Evolutionary conservation across 2,329 filamentous ascomycete genomes (phyloP), one percentile per base, ranked within the genome.

Genomic region (Pseudocercospora crystallina): DNA sequence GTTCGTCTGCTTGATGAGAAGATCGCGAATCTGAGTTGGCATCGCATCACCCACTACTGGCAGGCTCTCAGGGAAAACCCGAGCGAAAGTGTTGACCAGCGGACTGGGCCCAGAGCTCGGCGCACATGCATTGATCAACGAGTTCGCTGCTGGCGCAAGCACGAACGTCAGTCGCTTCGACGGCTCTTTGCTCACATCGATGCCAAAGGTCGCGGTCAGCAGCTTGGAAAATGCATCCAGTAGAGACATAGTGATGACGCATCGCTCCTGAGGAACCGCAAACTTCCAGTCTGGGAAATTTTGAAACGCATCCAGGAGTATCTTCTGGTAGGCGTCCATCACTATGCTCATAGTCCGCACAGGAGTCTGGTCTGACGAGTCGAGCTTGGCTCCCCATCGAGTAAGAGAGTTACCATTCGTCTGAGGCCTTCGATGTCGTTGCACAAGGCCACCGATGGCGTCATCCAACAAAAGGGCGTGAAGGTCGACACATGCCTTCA

Each of bases 261-360:
- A 81, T 37, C 86, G 83, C 58, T 91, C 85, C 20, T 84, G 75
- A 9, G 83, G 78, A 1, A 80, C 78, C 5, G 81, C 77, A 66
- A 95, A 96, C 59, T 85, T 86, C 94, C 92, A 99, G 5, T 85
- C 90, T 29, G 84, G 82, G 33, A 87, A 88, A 68, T 87, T 94
- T 71, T 95, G 90, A 60, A 95, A 86, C 5, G 95, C 81, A 64
- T 95, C 90, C 17, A 95, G 80, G 57, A 89, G 79, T 2, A 85
- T 85, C 59, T 87, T 84, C 5, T 86, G 85, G 61, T 92, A 87
- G 3, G 85, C 84, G 39, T 86, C 75, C 34, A 90, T 76, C 13
- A 91, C 84, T 41, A 82, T 83, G 38, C 83, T 80, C 60, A 95
- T 80, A 34, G 87, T 80, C 65, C 90, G 86, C 59, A 95, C 87